A percentile compares a stretch with the other conserved stretches of the same genome.
These are phyloP conservation scores for Cercospora sojina DNA, from an alignment of 2,329 filamentous ascomycete species.

Conservation along the genomic window DNA sequence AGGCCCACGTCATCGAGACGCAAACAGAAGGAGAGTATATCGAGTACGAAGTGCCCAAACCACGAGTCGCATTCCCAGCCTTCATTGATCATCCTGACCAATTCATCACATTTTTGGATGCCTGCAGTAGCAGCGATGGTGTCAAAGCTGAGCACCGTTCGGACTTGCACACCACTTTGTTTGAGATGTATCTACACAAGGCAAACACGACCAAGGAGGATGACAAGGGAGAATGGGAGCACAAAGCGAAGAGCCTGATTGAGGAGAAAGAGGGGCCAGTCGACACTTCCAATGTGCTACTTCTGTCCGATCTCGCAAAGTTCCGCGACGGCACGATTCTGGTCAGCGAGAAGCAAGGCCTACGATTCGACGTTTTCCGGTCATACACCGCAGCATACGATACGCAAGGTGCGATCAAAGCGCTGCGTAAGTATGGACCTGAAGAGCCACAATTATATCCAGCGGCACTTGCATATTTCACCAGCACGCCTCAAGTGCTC, in stretches of 20 bases:
- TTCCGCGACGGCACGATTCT: slow-evolving; percentile 89
- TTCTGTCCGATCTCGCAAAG: slow-evolving; percentile 86
- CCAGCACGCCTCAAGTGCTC: slow-evolving; percentile 76
- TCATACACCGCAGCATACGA: slow-evolving; percentile 93
- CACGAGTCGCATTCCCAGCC: slow-evolving; percentile 87
- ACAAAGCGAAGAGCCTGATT: slow-evolving; percentile 85
- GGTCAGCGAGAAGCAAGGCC: slow-evolving; percentile 87
- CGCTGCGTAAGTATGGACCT: slow-evolving; percentile 85
- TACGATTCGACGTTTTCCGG: slow-evolving; percentile 93
- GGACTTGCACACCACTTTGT: slow-evolving; percentile 90
- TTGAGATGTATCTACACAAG: slow-evolving; percentile 97
- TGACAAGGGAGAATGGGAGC: slow-evolving; percentile 79
- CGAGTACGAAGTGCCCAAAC: slow-evolving; percentile 76
- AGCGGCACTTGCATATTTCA: slow-evolving; percentile 89
- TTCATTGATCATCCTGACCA: slow-evolving; percentile 93
- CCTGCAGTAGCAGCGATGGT: slow-evolving; percentile 70
- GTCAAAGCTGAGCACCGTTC: slow-evolving; percentile 73
- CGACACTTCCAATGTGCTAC: slow-evolving; percentile 88
- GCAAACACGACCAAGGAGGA: slow-evolving; percentile 71
- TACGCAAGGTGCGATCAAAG: slow-evolving; percentile 84
- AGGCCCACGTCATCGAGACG: slow-evolving; percentile 54
- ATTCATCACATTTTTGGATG: slow-evolving; percentile 90
- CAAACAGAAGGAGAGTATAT: slow-evolving; percentile 52
- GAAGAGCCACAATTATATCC: slow-evolving; percentile 90
- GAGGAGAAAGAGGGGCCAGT: slow-evolving; percentile 78